Conservation (phyloP, 2,329 filamentous ascomycete genomes). For the Acarospora socialis region DNA sequence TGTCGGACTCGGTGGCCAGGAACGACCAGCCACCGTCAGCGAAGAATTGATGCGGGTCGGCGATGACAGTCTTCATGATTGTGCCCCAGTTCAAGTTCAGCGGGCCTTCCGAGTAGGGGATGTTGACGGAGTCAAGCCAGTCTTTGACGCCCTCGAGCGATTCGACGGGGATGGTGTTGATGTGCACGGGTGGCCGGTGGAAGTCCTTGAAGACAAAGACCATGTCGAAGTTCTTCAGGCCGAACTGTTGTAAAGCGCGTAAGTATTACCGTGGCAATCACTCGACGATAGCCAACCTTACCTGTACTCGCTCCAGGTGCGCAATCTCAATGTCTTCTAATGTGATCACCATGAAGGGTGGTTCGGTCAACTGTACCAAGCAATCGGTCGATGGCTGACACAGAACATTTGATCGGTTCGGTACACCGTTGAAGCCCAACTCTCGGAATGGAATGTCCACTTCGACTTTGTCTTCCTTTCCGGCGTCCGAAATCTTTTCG, state of each 20-base stretch:
- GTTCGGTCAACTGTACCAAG: slow-evolving; percentile 89
- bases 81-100: slow-evolving; percentile 97
- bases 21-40: slow-evolving; percentile 91
- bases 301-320: slow-evolving; percentile 80
- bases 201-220: slow-evolving; percentile 99
- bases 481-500: slow-evolving; percentile 93
- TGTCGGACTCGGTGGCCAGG: slow-evolving; percentile 74
- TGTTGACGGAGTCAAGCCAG: slow-evolving; percentile 91
- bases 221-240: slow-evolving; percentile 96
- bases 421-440: slow-evolving; percentile 91
- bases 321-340: slow-evolving; percentile 93
- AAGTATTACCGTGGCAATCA: slow-evolving; percentile 16
- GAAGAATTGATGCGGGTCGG: slow-evolving; percentile 91
- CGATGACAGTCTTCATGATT: slow-evolving; percentile 97
- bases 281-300: slow-evolving; percentile 15
- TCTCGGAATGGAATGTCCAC: slow-evolving; percentile 96
- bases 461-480: slow-evolving; percentile 75
- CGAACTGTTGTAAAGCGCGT: slow-evolving; percentile 49
- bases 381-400: slow-evolving; percentile 95
- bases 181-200: slow-evolving; percentile 72
- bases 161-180: slow-evolving; percentile 97
- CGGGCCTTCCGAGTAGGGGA: slow-evolving; percentile 84
- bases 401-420: slow-evolving; percentile 86
- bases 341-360: slow-evolving; percentile 90
- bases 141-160: slow-evolving; percentile 91